A percentile compares a stretch with the other conserved stretches of the same genome.
Evolutionary conservation across 192 early-diverging fungal species (phyloP).

Genomic region (Umbelopsis ramanniana): DNA sequence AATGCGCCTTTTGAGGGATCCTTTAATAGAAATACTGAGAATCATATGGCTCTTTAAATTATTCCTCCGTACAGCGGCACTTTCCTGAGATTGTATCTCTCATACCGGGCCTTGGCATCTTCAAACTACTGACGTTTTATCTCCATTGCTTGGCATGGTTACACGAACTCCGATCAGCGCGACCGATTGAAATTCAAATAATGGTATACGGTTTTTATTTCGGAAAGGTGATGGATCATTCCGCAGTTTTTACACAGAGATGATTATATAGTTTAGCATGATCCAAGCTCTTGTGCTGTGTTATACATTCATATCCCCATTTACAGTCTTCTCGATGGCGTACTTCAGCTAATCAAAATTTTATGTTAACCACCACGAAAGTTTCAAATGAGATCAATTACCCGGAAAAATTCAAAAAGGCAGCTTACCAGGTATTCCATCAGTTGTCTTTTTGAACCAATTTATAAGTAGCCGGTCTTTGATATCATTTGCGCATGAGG

Average conservation of each 20-base stretch:
- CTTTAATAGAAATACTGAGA: no score
- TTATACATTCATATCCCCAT: slow-evolving; percentile 16
- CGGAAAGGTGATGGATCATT: not conserved
- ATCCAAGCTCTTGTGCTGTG: not conserved
- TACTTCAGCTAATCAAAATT: not conserved
- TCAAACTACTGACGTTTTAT: no score
- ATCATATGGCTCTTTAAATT: no score
- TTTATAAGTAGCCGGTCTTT: not conserved
- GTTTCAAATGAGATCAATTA: no score
- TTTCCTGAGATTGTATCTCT: no score
- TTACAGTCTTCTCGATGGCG: not conserved
- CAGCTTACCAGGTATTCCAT: not conserved
- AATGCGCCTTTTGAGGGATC: no score
- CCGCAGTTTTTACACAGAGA: not conserved
- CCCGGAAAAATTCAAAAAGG: not conserved
- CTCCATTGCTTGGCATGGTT: no score
- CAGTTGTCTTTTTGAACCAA: not conserved
- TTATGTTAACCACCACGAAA: not conserved
- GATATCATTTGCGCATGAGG: not conserved
- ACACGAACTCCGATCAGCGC: no score
- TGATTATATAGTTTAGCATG: slow-evolving; percentile 5
- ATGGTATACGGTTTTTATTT: no score
- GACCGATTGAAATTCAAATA: no score
- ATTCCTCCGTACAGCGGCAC: no score
- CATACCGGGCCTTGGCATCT: no score